A percentile compares a stretch with the other conserved stretches of the same genome.
These are phyloP conservation scores for Botryotinia globosa DNA, from an alignment of 2,329 filamentous ascomycete species.

Conservation along the genomic window DNA sequence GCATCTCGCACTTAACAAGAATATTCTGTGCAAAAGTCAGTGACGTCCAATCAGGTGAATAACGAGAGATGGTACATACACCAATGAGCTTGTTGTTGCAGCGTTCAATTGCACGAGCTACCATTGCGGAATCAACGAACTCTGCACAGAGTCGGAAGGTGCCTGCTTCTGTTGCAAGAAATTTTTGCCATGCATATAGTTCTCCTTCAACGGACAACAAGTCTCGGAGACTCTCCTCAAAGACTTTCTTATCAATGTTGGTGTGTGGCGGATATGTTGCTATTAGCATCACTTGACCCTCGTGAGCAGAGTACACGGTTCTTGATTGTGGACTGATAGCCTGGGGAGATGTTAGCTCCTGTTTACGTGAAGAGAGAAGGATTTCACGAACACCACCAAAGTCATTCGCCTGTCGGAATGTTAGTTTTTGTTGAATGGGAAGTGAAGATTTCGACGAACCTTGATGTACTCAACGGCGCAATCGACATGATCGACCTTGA, in stretches of 20 bases:
- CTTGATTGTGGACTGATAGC: slow-evolving; percentile 29
- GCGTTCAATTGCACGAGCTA: slow-evolving; percentile 43
- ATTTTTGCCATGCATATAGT: slow-evolving; percentile 51
- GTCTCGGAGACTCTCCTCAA: slow-evolving; percentile 43
- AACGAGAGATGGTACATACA: slow-evolving; percentile 1
- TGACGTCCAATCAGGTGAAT: not conserved
- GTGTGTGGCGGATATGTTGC: slow-evolving; percentile 40
- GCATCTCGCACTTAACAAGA: slow-evolving; percentile 19
- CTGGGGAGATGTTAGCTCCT: slow-evolving; percentile 33
- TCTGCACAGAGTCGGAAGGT: slow-evolving; percentile 51
- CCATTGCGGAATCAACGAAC: slow-evolving; percentile 50
- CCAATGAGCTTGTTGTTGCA: slow-evolving; percentile 41
- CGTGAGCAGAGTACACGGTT: slow-evolving; percentile 44
- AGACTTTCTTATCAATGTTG: slow-evolving; percentile 33
- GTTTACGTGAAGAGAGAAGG: not conserved
- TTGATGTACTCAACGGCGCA: slow-evolving; percentile 34
- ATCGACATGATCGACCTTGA: slow-evolving; percentile 27
- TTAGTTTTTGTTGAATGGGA: not conserved
- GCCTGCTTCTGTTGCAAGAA: slow-evolving; percentile 42
- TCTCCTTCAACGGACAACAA: slow-evolving; percentile 49
- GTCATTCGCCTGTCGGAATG: slow-evolving; percentile 34
- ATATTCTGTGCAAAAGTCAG: slow-evolving; percentile 20
- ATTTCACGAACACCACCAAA: slow-evolving; percentile 25
- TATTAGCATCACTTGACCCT: slow-evolving; percentile 55
- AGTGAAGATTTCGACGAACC: slow-evolving; percentile 19